These are phyloP conservation scores for Wolfiporia cocos DNA, from an alignment of 1,284 basidiomycete species.

Conservation along the genomic window DNA sequence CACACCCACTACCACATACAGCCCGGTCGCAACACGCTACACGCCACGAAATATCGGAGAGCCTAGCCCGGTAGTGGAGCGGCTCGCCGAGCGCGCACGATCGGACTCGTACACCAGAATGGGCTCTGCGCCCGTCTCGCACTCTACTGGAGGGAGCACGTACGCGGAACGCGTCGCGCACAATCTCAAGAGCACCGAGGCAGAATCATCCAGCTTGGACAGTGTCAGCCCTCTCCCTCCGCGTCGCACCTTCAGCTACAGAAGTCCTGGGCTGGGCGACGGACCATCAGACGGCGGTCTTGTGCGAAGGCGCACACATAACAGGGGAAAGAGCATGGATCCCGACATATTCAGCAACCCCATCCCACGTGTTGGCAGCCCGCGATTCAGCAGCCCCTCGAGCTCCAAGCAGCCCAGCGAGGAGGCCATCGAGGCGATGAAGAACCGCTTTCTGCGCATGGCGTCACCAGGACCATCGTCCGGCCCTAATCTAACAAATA, in stretches of 20 bases:
- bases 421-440: conserved; percentile 61
- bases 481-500: conserved; percentile 7
- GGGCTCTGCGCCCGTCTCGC: conserved; percentile 9
- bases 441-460: conserved; percentile 45
- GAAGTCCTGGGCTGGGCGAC: conserved; percentile 9
- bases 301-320: conserved; percentile 24
- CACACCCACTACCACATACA: conserved; percentile 11
- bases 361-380: conserved; percentile 12
- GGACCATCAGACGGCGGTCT: conserved; percentile 12
- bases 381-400: conserved; percentile 20
- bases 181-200: conserved; percentile 12
- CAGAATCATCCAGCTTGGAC: conserved; percentile 10
- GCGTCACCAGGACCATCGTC: conserved; percentile 21
- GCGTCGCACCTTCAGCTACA: conserved; percentile 10
- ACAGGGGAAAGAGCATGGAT: conserved; percentile 24
- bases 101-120: conserved; percentile 15
- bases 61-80: conserved; percentile 16
- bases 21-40: conserved; percentile 12
- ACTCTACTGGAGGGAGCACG: not conserved
- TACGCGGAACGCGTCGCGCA: not conserved
- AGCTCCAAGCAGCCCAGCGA: conserved; percentile 29
- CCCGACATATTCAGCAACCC: conserved; percentile 13
- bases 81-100: conserved; percentile 14
- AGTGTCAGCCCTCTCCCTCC: conserved; percentile 16
- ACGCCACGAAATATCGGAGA: conserved; percentile 10